Conservation (phyloP, 108 stramenopile genomes). For the Cyclotella choctawhatcheeana region DNA sequence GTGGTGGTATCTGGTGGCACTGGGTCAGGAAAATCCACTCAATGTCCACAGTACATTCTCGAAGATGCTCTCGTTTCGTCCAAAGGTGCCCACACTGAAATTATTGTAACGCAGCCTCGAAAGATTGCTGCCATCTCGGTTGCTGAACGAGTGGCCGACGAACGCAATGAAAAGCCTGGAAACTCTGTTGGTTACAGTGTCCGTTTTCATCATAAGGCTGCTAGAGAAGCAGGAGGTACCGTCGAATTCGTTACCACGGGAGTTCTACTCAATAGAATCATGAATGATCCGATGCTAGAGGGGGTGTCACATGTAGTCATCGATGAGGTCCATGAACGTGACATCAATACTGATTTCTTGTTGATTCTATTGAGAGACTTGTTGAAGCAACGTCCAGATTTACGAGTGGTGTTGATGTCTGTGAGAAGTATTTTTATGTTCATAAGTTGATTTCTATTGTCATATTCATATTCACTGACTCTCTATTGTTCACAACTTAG, state of each 20-base stretch:
- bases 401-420: constrained; percentile 92
- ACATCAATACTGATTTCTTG: constrained; percentile 96
- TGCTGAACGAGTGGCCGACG: constrained; percentile 97
- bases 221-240: constrained; percentile 38
- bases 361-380: constrained; percentile 95
- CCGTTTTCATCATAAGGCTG: constrained; percentile 77
- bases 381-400: constrained; percentile 77
- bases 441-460: too few relatives aligned
- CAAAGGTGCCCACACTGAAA: constrained; percentile 87
- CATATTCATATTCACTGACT: too few relatives aligned
- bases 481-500: too few relatives aligned
- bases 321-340: constrained; percentile 98
- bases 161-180: constrained; percentile 88
- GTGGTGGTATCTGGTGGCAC: constrained; percentile 97
- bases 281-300: constrained; percentile 82
- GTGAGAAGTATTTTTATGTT: too few relatives aligned
- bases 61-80: constrained; percentile 88
- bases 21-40: constrained; percentile 94
- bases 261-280: constrained; percentile 92
- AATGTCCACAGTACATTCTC: constrained; percentile 97
- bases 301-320: constrained; percentile 77
- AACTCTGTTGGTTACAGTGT: constrained; percentile 96
- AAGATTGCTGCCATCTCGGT: constrained; percentile 96
- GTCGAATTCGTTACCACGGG: constrained; percentile 99
- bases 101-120: constrained; percentile 93